These are phyloP conservation scores for Chytriomyces sp. DNA, from an alignment of 192 early-diverging fungal genomes.

Conservation along the genomic window DNA sequence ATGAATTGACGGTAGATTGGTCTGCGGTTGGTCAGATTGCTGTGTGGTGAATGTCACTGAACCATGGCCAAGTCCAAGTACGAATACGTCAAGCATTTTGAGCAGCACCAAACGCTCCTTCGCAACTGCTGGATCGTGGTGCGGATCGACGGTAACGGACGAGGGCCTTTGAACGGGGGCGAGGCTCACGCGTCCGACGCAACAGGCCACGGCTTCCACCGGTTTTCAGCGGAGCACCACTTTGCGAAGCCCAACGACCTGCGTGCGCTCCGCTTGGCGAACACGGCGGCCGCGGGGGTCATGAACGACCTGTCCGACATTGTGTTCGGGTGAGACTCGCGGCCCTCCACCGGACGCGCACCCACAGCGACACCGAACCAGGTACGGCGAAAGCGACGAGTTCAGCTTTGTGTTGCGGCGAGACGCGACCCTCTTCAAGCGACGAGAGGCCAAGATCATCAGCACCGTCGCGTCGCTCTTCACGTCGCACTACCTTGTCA, in stretches of 20 bases:
- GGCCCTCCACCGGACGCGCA: constrained; percentile 70
- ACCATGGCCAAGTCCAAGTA: constrained; percentile 93
- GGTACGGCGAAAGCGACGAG: constrained; percentile 95
- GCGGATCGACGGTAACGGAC: constrained; percentile 75
- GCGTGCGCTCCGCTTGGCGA: constrained; percentile 82
- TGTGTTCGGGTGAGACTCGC: constrained; percentile 34
- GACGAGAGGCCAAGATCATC: constrained; percentile 79
- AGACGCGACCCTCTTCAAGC: constrained; percentile 65
- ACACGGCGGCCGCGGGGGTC: constrained; percentile 63
- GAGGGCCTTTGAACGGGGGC: too few relatives aligned
- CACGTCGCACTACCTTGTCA: constrained; percentile 80
- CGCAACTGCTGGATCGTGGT: constrained; percentile 89
- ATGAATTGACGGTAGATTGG: too few relatives aligned
- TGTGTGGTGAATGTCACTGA: too few relatives aligned
- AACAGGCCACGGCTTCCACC: constrained; percentile 82
- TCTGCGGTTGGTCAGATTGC: too few relatives aligned
- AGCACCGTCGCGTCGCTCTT: constrained; percentile 84
- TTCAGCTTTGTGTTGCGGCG: constrained; percentile 80
- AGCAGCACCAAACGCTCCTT: constrained; percentile 72
- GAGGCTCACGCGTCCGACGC: neutral
- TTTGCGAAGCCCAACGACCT: constrained; percentile 73
- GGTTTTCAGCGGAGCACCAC: constrained; percentile 82
- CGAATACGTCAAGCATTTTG: constrained; percentile 90
- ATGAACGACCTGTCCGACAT: constrained; percentile 71
- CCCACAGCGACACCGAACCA: too few relatives aligned